Evolutionary conservation across 1,139 yeast species (phyloP).

Genomic region (Kurtzmaniella natalensis): DNA sequence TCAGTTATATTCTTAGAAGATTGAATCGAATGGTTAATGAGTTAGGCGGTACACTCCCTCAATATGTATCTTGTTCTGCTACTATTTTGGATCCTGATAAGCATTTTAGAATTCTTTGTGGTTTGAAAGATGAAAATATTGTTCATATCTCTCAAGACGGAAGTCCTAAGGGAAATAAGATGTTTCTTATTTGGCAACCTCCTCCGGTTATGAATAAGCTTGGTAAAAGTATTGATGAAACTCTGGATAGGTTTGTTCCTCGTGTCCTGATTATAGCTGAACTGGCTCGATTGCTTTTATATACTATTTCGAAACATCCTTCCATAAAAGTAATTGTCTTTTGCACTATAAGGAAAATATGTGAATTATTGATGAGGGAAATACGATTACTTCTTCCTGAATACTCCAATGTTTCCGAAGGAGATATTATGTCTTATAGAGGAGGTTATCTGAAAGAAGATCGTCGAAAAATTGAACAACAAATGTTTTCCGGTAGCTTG

Average conservation of each 20-base stretch:
- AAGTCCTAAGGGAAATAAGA: constrained; percentile 78
- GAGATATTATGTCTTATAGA: constrained; percentile 78
- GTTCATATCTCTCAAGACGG: constrained; percentile 71
- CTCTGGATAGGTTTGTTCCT: constrained; percentile 23
- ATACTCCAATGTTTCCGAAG: constrained; percentile 13
- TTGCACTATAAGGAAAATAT: constrained; percentile 79
- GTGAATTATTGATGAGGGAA: constrained; percentile 85
- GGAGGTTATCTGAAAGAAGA: constrained; percentile 91
- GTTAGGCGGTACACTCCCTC: constrained; percentile 40
- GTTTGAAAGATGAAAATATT: constrained; percentile 44
- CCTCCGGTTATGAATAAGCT: constrained; percentile 56
- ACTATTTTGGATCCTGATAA: constrained; percentile 69
- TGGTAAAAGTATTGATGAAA: constrained; percentile 35
- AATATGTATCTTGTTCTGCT: constrained; percentile 89
- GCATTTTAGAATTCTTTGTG: constrained; percentile 73
- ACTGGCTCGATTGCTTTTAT: constrained; percentile 68
- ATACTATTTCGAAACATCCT: constrained; percentile 53
- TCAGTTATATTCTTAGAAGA: constrained; percentile 78
- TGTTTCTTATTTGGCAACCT: constrained; percentile 80
- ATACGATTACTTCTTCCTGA: constrained; percentile 47
- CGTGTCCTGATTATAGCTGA: constrained; percentile 72
- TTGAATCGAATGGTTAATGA: constrained; percentile 56
- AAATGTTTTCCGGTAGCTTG: constrained; percentile 83
- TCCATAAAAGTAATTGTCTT: constrained; percentile 72
- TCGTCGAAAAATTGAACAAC: constrained; percentile 78